Base-by-base conservation (phyloP, 495 filamentous ascomycete genomes). In the Darksidea phi region DNA sequence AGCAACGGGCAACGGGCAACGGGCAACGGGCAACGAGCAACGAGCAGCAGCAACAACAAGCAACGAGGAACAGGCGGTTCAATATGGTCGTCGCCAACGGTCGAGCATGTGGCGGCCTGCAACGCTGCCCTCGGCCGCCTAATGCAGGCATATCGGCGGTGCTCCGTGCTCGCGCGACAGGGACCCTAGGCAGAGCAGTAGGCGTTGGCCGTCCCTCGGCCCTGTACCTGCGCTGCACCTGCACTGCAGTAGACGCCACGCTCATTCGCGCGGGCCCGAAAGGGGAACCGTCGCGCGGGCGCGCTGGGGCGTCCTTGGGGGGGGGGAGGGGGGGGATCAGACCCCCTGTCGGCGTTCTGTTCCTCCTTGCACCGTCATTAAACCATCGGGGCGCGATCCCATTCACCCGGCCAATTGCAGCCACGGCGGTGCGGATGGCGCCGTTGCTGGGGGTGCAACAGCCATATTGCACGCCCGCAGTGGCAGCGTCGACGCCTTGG, bases 401-500 rank as follows among this genome's bases (percentile, higher is more conserved):
- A 48, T 61, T 61, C 58, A 61, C 20, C 58, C 58, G 24, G 58
- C 58, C 49, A 61, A 61, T 61, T 54, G 49, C 37, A 12, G 12
- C 7, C 23, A 2, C 17, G 10, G 18, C 21, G 26, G 17, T 17
- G 42, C 58, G 38, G 58, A 20, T 23, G 58, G 58, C 50, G 50
- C 58, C 49, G 49, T 21, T 48, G 42, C 36, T 32, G 28, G 28
- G 28, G 28, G 28, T n/a, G 28, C 28, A 32, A 32, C 28, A 32
- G 4, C 28, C 28, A 32, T 3, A 32, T 32, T 32, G 28, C n/a
- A n/a, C n/a, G n/a, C n/a, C n/a, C n/a, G n/a, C n/a, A n/a, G n/a
- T n/a, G n/a, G n/a, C n/a, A n/a, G n/a, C n/a, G n/a, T n/a, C n/a
- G n/a, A n/a, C n/a, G n/a, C n/a, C n/a, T n/a, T n/a, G n/a, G n/a